Conservation (phyloP, 2,329 filamentous ascomycete genomes). For the Fusarium camptoceras region DNA sequence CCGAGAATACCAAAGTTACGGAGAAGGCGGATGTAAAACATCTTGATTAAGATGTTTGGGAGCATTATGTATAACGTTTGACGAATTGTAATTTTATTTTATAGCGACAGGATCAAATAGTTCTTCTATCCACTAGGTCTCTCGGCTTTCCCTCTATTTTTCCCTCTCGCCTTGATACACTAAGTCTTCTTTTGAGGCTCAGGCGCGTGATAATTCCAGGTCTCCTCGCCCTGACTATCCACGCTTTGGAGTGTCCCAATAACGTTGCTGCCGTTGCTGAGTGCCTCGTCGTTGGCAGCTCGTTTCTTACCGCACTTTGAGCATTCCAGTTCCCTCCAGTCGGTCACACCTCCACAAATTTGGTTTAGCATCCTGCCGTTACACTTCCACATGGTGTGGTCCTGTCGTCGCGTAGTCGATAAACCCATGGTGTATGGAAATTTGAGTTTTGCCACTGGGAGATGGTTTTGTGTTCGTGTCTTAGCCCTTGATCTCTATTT, state of each 20-base stretch:
- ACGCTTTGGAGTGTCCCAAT: background rate
- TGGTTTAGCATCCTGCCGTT: background rate
- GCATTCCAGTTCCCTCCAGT: background rate
- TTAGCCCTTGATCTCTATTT: too few relatives aligned
- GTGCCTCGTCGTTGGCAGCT: background rate
- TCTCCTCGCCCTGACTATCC: background rate
- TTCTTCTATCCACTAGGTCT: too few relatives aligned
- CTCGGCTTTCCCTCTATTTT: too few relatives aligned
- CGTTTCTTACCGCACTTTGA: background rate
- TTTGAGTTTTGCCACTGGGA: background rate
- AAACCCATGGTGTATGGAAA: background rate
- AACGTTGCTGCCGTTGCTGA: background rate
- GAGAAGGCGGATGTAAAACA: slow-evolving; percentile 24
- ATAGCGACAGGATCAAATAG: background rate
- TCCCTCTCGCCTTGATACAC: too few relatives aligned
- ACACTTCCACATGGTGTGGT: slow-evolving; percentile 6
- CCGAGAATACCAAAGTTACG: slow-evolving; percentile 4
- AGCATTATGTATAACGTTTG: background rate
- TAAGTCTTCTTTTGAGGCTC: background rate
- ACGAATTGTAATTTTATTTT: background rate
- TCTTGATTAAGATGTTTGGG: background rate
- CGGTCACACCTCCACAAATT: background rate
- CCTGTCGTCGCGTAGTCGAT: background rate
- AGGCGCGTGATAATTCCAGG: background rate
- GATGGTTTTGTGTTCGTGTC: too few relatives aligned